Evolutionary conservation across 2,329 filamentous ascomycete genomes (phyloP), one percentile per base, ranked within the genome.

Genomic region (Pochonia chlamydosporia): DNA sequence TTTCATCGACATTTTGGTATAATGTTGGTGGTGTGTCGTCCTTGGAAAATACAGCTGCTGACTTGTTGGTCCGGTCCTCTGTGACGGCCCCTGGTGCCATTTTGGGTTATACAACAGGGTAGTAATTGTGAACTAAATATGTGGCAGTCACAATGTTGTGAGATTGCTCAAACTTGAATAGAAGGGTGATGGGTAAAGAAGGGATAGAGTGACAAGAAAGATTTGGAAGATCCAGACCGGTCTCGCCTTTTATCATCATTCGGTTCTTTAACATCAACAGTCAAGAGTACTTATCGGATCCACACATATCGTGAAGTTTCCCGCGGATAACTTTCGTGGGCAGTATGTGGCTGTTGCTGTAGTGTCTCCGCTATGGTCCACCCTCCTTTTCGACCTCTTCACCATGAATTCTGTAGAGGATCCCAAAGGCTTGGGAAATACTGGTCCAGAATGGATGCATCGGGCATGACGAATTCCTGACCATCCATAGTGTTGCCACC

Each of bases 371-470:
- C n/a, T n/a, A n/a, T n/a, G n/a, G n/a, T n/a, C n/a, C n/a, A n/a
- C n/a, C n/a, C n/a, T n/a, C n/a, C n/a, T 28, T 8, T 28, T 7
- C 20, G 3, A 16, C 10, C 10, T 14, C 5, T 16, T 48, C 40
- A 66, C 61, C 64, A 64, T 16, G 53, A 55, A 52, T 59, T 65
- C 37, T 67, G 62, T 45, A 65, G 45, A n/a, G 64, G 62, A 49
- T 66, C 65, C 62, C 64, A 67, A 23, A 67, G 48, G 45, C 58
- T 60, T 2, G 63, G 63, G 16, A 66, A 63, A 33, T 63, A 56
- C 16, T 65, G 62, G 44, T 67, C 62, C 14, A 67, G 54, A 20
- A 64, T 58, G 16, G 63, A 65, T 23, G 56, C 50, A 41, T 67
- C 64, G 5, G 58, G 56, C 54, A 64, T 54, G 21, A 58, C 51